Evolutionary conservation across 495 filamentous ascomycete species (phyloP).

Genomic region (Lophiotrema nucula): DNA sequence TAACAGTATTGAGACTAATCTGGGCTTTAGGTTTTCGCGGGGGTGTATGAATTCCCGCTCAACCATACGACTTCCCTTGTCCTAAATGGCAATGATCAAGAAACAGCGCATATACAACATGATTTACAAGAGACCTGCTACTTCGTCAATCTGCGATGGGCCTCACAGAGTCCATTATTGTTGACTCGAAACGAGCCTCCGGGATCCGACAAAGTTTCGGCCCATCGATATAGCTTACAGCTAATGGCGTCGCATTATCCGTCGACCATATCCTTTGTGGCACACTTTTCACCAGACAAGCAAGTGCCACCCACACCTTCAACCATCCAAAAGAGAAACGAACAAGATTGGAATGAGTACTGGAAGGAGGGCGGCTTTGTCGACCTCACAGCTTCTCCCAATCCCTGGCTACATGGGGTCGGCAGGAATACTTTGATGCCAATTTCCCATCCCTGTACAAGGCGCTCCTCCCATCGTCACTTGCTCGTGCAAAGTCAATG

Average conservation of each 20-base stretch:
- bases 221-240: background rate
- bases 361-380: constrained; percentile 50
- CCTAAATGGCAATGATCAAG: constrained; percentile 12
- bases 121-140: constrained; percentile 47
- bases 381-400: constrained; percentile 43
- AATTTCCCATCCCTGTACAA: constrained; percentile 42
- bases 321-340: constrained; percentile 47
- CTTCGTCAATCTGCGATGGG: constrained; percentile 43
- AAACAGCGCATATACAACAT: constrained; percentile 45
- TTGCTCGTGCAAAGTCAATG: constrained; percentile 46
- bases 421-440: constrained; percentile 41
- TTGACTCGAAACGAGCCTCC: constrained; percentile 37
- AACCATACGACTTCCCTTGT: constrained; percentile 44
- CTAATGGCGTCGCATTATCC: background rate
- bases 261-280: background rate
- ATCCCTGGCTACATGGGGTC: constrained; percentile 52
- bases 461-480: constrained; percentile 45
- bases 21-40: constrained; percentile 48
- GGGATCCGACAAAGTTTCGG: background rate
- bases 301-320: background rate
- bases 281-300: background rate
- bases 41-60: constrained; percentile 43
- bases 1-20: no score
- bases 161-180: constrained; percentile 37
- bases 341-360: constrained; percentile 43